Conservation (phyloP, 331 rosid species). For the Erythrophleum ivorense region DNA sequence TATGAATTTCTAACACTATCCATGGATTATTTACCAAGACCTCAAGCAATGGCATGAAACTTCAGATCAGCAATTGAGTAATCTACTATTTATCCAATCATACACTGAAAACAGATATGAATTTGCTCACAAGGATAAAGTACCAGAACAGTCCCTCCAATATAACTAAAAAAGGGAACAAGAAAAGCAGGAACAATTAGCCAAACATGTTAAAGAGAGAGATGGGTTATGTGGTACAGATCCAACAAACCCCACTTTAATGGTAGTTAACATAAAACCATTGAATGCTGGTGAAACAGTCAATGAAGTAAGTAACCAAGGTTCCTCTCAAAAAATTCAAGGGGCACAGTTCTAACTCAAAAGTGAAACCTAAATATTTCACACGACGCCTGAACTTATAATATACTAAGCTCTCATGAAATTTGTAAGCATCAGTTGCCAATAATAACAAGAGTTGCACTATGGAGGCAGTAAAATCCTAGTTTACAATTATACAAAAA, state of each 20-base stretch:
- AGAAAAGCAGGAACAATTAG: neutral
- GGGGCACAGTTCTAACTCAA: neutral
- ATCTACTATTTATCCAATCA: constrained; percentile 17
- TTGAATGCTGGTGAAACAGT: neutral
- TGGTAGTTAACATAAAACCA: neutral
- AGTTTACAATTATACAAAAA: neutral
- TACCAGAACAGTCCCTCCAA: neutral
- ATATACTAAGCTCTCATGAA: neutral
- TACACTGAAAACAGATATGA: neutral
- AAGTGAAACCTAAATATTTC: neutral
- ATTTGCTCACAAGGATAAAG: neutral
- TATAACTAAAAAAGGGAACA: neutral
- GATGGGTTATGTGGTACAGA: neutral
- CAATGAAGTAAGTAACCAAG: neutral
- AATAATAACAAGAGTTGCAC: constrained; percentile 8
- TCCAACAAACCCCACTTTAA: neutral
- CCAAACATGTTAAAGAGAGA: neutral
- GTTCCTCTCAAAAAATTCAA: neutral
- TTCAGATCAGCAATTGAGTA: neutral
- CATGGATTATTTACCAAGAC: neutral
- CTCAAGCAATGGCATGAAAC: neutral
- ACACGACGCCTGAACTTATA: neutral
- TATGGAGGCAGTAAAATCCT: neutral
- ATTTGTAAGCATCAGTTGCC: neutral
- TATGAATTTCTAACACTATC: neutral